Percentiles rank a stretch among this genome's conserved stretches.
These are phyloP conservation scores for Tuber aestivum DNA, from an alignment of 495 filamentous ascomycete genomes.

Conservation along the genomic window DNA sequence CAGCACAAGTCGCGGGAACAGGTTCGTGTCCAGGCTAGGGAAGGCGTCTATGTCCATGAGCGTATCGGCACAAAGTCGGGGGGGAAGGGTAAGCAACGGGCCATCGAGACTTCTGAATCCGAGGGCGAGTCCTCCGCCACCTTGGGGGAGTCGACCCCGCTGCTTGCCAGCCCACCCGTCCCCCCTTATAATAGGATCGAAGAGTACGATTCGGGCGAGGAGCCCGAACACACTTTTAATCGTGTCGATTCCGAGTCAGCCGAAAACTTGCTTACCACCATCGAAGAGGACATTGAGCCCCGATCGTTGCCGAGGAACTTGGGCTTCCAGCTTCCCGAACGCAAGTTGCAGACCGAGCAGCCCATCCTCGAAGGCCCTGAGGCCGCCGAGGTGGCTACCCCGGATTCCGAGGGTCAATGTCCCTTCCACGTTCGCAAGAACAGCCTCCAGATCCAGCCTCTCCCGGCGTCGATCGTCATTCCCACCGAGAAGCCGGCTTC, in stretches of 20 bases:
- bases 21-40: slow-evolving; percentile 14
- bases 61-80: slow-evolving; percentile 18
- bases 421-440: slow-evolving; percentile 19
- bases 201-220: neutral
- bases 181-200: neutral
- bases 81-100: slow-evolving; percentile 31
- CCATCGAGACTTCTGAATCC: slow-evolving; percentile 15
- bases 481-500: neutral
- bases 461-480: slow-evolving; percentile 5
- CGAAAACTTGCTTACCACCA: neutral
- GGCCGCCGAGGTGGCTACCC: slow-evolving; percentile 4
- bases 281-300: neutral
- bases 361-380: slow-evolving; percentile 5
- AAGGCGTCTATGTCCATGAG: slow-evolving; percentile 13
- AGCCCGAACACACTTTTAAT: neutral
- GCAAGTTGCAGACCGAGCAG: slow-evolving; percentile 5
- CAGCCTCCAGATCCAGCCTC: slow-evolving; percentile 14
- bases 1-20: slow-evolving; percentile 19
- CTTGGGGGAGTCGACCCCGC: slow-evolving; percentile 20
- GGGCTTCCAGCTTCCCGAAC: neutral
- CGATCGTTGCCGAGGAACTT: neutral
- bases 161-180: slow-evolving; percentile 21
- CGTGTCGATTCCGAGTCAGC: neutral
- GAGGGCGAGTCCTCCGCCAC: slow-evolving; percentile 29
- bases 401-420: slow-evolving; percentile 1